Evolutionary conservation across 1,139 yeast species (phyloP), one percentile per base, ranked within the genome.

Genomic region (Hemisphaericaspora xylanilytica): DNA sequence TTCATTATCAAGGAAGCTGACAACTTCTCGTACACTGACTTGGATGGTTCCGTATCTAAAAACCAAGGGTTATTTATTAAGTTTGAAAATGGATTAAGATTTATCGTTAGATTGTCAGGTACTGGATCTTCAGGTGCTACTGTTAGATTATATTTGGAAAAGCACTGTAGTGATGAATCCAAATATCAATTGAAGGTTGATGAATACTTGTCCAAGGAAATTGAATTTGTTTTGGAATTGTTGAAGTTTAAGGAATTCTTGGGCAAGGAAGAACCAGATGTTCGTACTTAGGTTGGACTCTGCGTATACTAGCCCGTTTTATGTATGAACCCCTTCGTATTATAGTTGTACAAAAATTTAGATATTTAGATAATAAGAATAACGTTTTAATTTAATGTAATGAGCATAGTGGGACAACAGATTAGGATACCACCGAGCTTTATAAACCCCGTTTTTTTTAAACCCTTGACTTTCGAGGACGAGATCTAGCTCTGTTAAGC

Each of bases 81-180:
- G 64, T 77, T 90, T 49, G 75, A 75, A 35, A 83, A 81, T 53
- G 97, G 97, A 3, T 77, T 88, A 44, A 79, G 97, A 61, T 79
- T 90, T 42, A 87, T 94, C 32, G 87, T 88, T 35, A 83, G 99
- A 64, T 75, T 92, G 49, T 88, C 97, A 0, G 99, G 99, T 41
- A 92, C 99, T 10, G 99, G 99, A 5, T 89, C 97, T 1, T 82
- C 96, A 2, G 99, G 98, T 35, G 97, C 98, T 14, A 92, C 99
- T 3, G 90, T 94, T 45, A 81, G 99, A 65, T 72, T 92, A 50
- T 92, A 92, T 65, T 71, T 90, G 59, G 98, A 92, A 64, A 83
- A 83, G 64, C 90, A 86, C 66, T 80, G 85, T 31, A 55, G 63
- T 38, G 95, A 88, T 54, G 59, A 66, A 42, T 48, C 76, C 12